Evolutionary conservation across 805 yeast genomes (phyloP), one percentile per base, ranked within the genome.

Genomic region (Priceomyces fermenticarens): DNA sequence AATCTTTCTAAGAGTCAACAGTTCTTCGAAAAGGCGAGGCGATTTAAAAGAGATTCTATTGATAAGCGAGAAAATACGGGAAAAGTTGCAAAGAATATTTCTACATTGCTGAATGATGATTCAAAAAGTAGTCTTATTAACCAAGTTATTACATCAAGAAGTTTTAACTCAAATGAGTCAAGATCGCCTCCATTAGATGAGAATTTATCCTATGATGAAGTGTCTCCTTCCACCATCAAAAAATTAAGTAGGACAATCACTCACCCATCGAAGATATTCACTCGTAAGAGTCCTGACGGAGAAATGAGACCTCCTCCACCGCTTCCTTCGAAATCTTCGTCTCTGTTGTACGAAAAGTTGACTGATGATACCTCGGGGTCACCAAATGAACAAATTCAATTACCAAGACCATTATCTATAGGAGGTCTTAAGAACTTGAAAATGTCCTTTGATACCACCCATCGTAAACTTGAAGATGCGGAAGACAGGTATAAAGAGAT

Each of bases 371-470:
- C 17, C 4, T 16, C 26, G 3, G 17, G 14, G 3, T 25, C 35
- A 10, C 26, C 35, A 32, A 32, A 32, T 20, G 30, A 35, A 30
- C 10, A 20, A 9, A 25, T 54, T 16, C 36, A 44, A 30, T 47
- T 67, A 13, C 75, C 75, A 0, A 52, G 61, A 11, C 63, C 63
- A 1, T 49, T 69, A 12, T 60, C 72, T 1, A 40, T 64, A 1
- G 47, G 50, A 31, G 65, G 65, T 1, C 49, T 70, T 8, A 60
- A 55, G 41, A 62, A 54, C 33, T 46, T 67, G 32, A 54, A 63
- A 20, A 66, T 67, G 60, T 48, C 60, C 0, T 54, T 69, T 48
- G 66, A 65, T 33, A 55, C 67, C 1, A 48, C 63, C 8, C 51
- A 49, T 9, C 49, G 31, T 25, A 48, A 47, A 9, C 41, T 48